Evolutionary conservation across 2,329 filamentous ascomycete species (phyloP), one percentile per base, ranked within the genome.

Genomic region (Aureobasidium pullulans): DNA sequence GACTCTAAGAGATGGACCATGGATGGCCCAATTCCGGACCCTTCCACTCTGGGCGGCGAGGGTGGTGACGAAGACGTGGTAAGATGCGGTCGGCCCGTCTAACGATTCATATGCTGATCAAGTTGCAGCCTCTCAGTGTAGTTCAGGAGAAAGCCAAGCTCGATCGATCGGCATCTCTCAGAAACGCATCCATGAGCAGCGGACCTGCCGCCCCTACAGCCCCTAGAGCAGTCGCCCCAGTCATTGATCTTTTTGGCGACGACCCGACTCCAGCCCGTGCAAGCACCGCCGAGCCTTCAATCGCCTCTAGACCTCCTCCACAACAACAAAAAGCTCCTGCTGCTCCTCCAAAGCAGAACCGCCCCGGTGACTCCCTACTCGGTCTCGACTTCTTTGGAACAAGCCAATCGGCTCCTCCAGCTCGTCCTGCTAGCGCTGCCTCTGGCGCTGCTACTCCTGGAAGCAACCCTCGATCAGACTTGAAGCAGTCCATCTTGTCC

Each of bases 1-100:
- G 94, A 99, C 73, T 88, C 94, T 57, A 97, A 96, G 83, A 83
- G 95, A 77, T 99, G 94, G 94, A 88, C 91, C n/a, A 97, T 97
- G 92, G 94, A 99, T 62, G 94, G 94, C 1, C 86, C 85, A 5
- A 93, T 95, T 71, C 95, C 95, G 5, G 91, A 97, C 71, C 94
- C 95, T n/a, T 82, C 89, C 3, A 89, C 88, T 1, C 76, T 99
- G 54, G 90, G 95, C 71, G 89, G 90, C 15, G 91, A 85, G 57
- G 63, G 60, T 31, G 93, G 96, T 68, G 91, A 96, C 66, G 91
- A 97, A 72, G 77, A 85, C 70, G 57, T 59, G 47, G 63, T 64
- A 62, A 48, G 46, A 15, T 28, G 9, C 31, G 15, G 11, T 28
- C n/a, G 1, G 16, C 8, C 4, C 19, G 7, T 54, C 29, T 34